Evolutionary conservation across 352 stramenopile species (phyloP).

Genomic region (Phytophthora colocasiae): DNA sequence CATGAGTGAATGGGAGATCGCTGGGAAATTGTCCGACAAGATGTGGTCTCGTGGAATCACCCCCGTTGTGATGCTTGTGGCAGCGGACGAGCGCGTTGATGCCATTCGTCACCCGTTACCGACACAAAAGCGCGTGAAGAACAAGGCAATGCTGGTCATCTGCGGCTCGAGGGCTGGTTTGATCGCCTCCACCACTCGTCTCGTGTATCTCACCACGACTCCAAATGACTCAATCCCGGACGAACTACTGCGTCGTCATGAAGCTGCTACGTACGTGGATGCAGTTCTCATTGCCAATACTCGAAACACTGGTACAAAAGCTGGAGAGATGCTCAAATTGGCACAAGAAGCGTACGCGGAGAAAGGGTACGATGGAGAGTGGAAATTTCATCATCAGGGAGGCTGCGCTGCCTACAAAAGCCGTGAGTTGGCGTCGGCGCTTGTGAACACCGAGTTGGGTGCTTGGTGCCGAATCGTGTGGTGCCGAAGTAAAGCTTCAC

Average conservation of each 20-base stretch:
- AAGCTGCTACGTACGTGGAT: constrained; percentile 78
- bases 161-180: constrained; percentile 71
- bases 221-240: constrained; percentile 36
- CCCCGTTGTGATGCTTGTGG: constrained; percentile 65
- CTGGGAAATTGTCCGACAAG: constrained; percentile 43
- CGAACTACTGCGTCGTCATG: constrained; percentile 63
- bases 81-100: constrained; percentile 72
- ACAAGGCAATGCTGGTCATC: constrained; percentile 83
- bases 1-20: constrained; percentile 76
- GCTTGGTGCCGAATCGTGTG: constrained; percentile 9
- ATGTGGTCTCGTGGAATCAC: constrained; percentile 57
- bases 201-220: constrained; percentile 68
- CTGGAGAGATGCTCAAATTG: constrained; percentile 57
- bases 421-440: constrained; percentile 40
- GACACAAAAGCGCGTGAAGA: constrained; percentile 70
- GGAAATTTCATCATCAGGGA: constrained; percentile 74
- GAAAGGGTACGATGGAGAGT: constrained; percentile 67
- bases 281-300: constrained; percentile 58
- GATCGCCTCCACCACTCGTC: constrained; percentile 67
- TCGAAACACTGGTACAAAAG: constrained; percentile 31
- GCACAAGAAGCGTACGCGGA: constrained; percentile 67
- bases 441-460: constrained; percentile 9
- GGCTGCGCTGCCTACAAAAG: constrained; percentile 73
- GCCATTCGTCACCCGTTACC: constrained; percentile 72
- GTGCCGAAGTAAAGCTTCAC: not conserved